phyloP scores from a whole-genome alignment of 768 basidiomycete species.

The Podaxis sp. region DNA sequence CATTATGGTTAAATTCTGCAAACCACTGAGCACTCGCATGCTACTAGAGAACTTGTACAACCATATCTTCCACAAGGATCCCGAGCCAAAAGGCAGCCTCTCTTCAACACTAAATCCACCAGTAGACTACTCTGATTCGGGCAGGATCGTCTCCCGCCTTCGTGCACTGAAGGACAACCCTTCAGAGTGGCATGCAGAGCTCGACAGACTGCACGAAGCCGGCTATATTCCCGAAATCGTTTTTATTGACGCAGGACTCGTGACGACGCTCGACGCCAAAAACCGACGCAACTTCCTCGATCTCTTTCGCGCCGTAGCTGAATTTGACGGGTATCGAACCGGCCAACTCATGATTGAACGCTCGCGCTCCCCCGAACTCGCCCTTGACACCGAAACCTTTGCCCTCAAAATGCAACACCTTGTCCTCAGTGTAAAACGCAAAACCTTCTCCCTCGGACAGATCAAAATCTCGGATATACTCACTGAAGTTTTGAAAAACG shows the following conservation, averaged over 20 bases:
- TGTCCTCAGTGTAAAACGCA: slow-evolving; percentile 89
- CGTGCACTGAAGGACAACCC: slow-evolving; percentile 57
- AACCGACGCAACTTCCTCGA: slow-evolving; percentile 95
- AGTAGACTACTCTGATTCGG: slow-evolving; percentile 49
- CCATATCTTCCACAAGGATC: slow-evolving; percentile 43
- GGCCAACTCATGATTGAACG: slow-evolving; percentile 97
- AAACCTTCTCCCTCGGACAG: slow-evolving; percentile 95
- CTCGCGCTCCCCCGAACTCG: slow-evolving; percentile 87
- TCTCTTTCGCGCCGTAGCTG: slow-evolving; percentile 92
- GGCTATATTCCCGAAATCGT: slow-evolving; percentile 95
- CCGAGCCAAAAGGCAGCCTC: slow-evolving; percentile 19
- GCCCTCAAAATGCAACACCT: slow-evolving; percentile 98
- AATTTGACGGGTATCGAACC: slow-evolving; percentile 95
- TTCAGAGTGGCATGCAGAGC: slow-evolving; percentile 67
- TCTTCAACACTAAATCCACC: slow-evolving; percentile 29
- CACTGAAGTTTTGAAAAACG: slow-evolving; percentile 82
- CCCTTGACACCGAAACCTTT: slow-evolving; percentile 90
- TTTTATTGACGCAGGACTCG: slow-evolving; percentile 95
- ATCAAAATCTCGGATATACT: slow-evolving; percentile 95
- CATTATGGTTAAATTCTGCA: slow-evolving; percentile 96
- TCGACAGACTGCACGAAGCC: slow-evolving; percentile 55
- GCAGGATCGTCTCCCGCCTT: slow-evolving; percentile 70
- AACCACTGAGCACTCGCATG: slow-evolving; percentile 70
- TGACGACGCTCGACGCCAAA: slow-evolving; percentile 79
- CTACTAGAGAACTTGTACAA: slow-evolving; percentile 62